These are phyloP conservation scores for Acacia acuminata DNA, from an alignment of 306 rosid species.

Conservation along the genomic window DNA sequence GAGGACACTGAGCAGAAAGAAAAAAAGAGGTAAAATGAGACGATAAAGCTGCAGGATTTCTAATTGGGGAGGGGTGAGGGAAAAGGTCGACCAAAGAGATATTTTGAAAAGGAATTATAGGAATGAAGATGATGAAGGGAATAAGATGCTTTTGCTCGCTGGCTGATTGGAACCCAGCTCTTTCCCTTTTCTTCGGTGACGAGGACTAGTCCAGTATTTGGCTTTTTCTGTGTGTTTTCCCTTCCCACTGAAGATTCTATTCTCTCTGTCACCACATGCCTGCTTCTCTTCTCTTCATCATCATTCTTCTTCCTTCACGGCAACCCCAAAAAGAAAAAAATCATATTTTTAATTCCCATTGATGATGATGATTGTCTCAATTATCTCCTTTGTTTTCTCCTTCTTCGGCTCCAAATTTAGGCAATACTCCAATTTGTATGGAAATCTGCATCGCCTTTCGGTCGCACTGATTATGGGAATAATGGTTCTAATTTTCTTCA, in stretches of 20 bases:
- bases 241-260: conserved; percentile 35
- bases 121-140: neutral
- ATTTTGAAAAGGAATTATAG: neutral
- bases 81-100: conserved; percentile 35
- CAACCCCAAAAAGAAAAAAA: neutral
- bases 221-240: conserved; percentile 40
- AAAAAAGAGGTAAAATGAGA: conserved; percentile 12
- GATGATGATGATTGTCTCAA: neutral
- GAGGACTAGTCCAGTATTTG: conserved; percentile 26
- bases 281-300: conserved; percentile 14
- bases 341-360: neutral
- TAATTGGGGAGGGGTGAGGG: conserved; percentile 32
- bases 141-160: conserved; percentile 10
- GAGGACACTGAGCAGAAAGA: conserved; percentile 12
- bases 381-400: conserved; percentile 8
- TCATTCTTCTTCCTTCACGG: neutral
- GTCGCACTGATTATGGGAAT: neutral
- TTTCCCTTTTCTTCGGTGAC: neutral
- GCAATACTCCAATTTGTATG: neutral
- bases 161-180: conserved; percentile 27
- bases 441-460: neutral
- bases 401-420: neutral
- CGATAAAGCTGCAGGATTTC: conserved; percentile 44
- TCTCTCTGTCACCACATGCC: neutral
- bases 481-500: neutral